Base-by-base conservation (phyloP, 768 basidiomycete species). In the Naganishia vishniacii region DNA sequence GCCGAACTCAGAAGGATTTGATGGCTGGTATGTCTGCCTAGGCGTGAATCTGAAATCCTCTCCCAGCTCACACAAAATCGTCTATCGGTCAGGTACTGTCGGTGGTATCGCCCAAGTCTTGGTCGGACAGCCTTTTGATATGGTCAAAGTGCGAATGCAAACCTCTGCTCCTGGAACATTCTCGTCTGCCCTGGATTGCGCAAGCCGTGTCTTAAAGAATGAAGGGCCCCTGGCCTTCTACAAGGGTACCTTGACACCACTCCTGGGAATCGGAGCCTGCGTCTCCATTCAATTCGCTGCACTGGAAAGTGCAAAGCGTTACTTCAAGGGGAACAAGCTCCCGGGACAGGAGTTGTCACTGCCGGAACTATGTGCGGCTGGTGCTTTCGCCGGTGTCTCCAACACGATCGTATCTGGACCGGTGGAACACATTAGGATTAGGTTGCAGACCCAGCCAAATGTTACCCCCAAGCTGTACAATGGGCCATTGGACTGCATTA, bases 281-380 rank as follows among this genome's bases (percentile, higher is more conserved):
- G 92, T 97, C 4, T 93, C 91, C 12, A 97, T 97, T 73, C 92
- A 97, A 75, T 97, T 97, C 73, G 92, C 86, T 62, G 90, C 85
- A 29, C 81, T 97, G 64, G 91, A 94, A 78, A 85, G 84, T 67
- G 81, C 86, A 49, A 97, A 97, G 77, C 85, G 92, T 18, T 80
- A 81, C 69, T 92, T 93, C 70, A 83, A 84, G 3, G 72, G 77
- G 42, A 82, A 82, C 64, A 93, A 93, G 72, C 62, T 82, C 48
- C 75, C 75, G 3, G 88, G 88, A 28, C 73, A 72, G 5, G 89
- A 88, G 18, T 86, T 89, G 5, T 79, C 81, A 34, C 82, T 82
- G 28, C 75, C 76, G 16, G 91, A 98, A 75, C 80, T 94, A 13
- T 83, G 89, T 67, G 71, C 80, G 1, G 82, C 91, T 18, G 94